A percentile compares a stretch with the other conserved stretches of the same genome.
Conservation (phyloP, 2,329 filamentous ascomycete species). For the Penicillium sp. region DNA sequence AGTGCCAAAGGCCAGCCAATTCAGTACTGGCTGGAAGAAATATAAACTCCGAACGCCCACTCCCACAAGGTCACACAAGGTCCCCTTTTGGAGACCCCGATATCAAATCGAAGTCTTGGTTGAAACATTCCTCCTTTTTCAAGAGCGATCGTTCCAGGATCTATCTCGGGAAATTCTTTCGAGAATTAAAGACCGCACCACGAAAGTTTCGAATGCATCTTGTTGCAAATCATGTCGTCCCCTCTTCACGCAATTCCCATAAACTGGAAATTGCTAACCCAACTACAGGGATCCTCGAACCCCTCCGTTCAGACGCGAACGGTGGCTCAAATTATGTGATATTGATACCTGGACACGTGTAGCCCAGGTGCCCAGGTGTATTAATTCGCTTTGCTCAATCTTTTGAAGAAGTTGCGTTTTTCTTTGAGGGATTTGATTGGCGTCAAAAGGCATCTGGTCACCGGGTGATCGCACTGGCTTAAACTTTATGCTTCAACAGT, state of each 20-base stretch:
- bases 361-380: neutral
- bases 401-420: constrained; percentile 15
- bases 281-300: neutral
- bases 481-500: too few species aligned
- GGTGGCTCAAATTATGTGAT: neutral
- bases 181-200: neutral
- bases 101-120: neutral
- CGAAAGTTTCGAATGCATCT: neutral
- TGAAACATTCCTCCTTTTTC: neutral
- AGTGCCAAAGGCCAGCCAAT: too few species aligned
- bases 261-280: neutral
- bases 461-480: too few species aligned
- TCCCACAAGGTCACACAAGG: neutral
- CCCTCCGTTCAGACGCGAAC: neutral
- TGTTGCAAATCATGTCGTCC: neutral
- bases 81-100: neutral
- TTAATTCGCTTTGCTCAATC: constrained; percentile 31
- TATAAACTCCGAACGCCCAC: neutral
- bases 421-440: too few species aligned
- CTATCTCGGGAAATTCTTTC: neutral
- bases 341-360: constrained; percentile 29
- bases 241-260: neutral
- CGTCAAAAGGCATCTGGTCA: neutral
- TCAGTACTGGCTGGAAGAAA: neutral
- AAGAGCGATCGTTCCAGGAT: neutral